A percentile compares a stretch with the other conserved stretches of the same genome.
Evolutionary conservation across 306 rosid species (phyloP).

Genomic region (Dalbergia cochinchinensis): DNA sequence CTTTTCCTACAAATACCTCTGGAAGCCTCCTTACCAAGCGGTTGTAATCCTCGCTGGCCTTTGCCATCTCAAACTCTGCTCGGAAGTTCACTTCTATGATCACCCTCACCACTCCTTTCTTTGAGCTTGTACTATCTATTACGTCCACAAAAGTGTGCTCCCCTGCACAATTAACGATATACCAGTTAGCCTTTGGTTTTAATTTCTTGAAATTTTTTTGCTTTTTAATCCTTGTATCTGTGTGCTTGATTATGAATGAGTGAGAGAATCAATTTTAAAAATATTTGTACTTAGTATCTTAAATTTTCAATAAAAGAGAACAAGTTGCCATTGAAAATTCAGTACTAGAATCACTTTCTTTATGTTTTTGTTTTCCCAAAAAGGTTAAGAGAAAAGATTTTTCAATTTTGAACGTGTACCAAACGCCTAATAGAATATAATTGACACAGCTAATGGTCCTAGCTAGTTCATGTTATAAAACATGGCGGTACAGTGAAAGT

Average conservation of each 20-base stretch:
- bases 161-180: slow-evolving; percentile 46
- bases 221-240: not conserved
- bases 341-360: not conserved
- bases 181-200: not conserved
- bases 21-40: slow-evolving; percentile 65
- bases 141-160: slow-evolving; percentile 84
- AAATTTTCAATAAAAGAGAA: not conserved
- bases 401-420: not conserved
- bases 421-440: not conserved
- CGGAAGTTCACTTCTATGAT: slow-evolving; percentile 77
- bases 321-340: slow-evolving; percentile 27
- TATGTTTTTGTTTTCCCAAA: not conserved
- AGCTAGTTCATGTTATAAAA: not conserved
- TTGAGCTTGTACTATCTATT: slow-evolving; percentile 53
- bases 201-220: not conserved
- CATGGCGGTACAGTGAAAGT: slow-evolving; percentile 1
- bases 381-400: not conserved
- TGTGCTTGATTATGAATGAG: not conserved
- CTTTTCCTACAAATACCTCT: slow-evolving; percentile 82
- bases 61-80: slow-evolving; percentile 82
- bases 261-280: not conserved
- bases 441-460: not conserved
- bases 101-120: slow-evolving; percentile 67
- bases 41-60: slow-evolving; percentile 67
- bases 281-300: not conserved